These are phyloP conservation scores for Pythium sp. DNA, from an alignment of 352 stramenopile species.

Conservation along the genomic window DNA sequence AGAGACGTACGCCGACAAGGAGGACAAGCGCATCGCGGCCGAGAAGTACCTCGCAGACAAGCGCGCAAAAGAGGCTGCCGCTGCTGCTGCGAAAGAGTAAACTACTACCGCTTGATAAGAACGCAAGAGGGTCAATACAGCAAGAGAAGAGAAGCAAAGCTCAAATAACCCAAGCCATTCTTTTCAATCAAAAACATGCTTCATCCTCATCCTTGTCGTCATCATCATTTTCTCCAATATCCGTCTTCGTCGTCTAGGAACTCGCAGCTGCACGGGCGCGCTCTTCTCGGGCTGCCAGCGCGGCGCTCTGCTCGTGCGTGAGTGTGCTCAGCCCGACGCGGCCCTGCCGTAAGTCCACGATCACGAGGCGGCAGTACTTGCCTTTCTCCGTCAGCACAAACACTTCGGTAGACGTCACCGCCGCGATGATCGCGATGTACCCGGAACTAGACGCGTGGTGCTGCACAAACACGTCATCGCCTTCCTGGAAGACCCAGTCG, in stretches of 20 bases:
- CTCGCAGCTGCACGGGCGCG: constrained; percentile 31
- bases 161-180: constrained; percentile 6
- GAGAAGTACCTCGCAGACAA: constrained; percentile 62
- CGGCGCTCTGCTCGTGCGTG: constrained; percentile 41
- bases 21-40: constrained; percentile 46
- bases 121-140: not conserved
- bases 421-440: constrained; percentile 69
- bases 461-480: constrained; percentile 74
- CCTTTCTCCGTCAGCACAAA: constrained; percentile 81
- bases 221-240: not conserved
- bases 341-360: constrained; percentile 74
- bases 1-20: constrained; percentile 62
- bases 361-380: constrained; percentile 70
- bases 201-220: not conserved
- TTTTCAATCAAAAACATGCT: constrained; percentile 14
- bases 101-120: not conserved
- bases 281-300: constrained; percentile 39
- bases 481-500: constrained; percentile 75
- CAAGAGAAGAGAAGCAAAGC: not conserved
- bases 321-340: constrained; percentile 53
- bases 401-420: constrained; percentile 65
- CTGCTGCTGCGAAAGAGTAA: not conserved
- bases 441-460: constrained; percentile 51
- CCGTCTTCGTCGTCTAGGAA: constrained; percentile 26
- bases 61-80: constrained; percentile 32